Evolutionary conservation across 2,329 filamentous ascomycete species (phyloP), one percentile per base, ranked within the genome.

Genomic region (Pseudogymnoascus sp.): DNA sequence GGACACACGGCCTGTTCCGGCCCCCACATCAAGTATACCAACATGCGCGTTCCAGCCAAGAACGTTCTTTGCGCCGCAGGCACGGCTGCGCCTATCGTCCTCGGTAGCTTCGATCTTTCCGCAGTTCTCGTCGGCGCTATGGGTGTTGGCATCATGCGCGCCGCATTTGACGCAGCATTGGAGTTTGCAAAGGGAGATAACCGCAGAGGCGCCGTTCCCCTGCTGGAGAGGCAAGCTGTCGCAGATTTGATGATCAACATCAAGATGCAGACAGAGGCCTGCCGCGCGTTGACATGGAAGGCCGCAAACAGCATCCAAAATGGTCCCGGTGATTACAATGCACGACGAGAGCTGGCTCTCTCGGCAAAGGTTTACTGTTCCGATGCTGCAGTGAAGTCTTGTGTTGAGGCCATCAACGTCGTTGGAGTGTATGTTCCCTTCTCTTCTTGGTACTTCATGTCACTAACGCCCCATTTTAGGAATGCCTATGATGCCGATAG

Each of bases 91-190:
- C 65, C 72, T 9, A 63, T 81, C 2, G 75, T 79, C 1, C 74
- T 75, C 14, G 66, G 68, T 18, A 72, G 76, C 0, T 80, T 83
- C 60, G 76, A 77, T 3, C 53, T 62, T 28, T 62, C 57, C 11
- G 80, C 79, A 1, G 76, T 77, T 1, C 71, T 84, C 0, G 80
- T 83, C 0, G 80, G 80, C 1, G 80, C 80, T 2, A 82, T 84
- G 77, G 74, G 74, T 8, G 78, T 80, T 0, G 79, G 80, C 2
- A 71, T 83, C 39, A 81, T 82, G 78, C 75, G 81, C 0, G 75
- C 77, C 0, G 75, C 77, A 0, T 84, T 83, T 64, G 80, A 82
- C 12, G 75, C 75, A 0, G 80, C 79, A 1, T 69, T 84, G 1
- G 64, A 66, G 1, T 84, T 82, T 63, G 78, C 78, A 2, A 80